Evolutionary conservation across 2,329 filamentous ascomycete species (phyloP).

Genomic region (Raffaelea arxii): DNA sequence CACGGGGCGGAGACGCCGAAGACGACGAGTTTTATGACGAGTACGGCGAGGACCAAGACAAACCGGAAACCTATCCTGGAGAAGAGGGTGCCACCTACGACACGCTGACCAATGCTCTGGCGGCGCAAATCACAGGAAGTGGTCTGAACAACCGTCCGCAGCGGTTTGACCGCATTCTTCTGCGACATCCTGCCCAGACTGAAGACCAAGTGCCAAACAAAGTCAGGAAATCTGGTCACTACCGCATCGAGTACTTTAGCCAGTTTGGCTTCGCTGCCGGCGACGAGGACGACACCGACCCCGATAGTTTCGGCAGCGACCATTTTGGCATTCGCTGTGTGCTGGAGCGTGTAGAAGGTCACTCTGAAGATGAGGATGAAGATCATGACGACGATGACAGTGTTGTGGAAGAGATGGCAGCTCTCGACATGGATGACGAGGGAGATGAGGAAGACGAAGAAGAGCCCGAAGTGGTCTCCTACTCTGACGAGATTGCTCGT

Average conservation of each 20-base stretch:
- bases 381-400: background rate
- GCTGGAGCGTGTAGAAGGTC: constrained; percentile 17
- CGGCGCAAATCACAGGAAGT: constrained; percentile 36
- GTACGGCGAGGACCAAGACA: constrained; percentile 5
- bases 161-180: constrained; percentile 54
- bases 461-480: background rate
- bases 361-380: background rate
- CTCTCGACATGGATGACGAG: background rate
- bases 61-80: constrained; percentile 37
- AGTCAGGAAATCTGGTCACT: constrained; percentile 17
- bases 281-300: constrained; percentile 5
- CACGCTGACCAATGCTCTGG: constrained; percentile 45
- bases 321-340: constrained; percentile 48
- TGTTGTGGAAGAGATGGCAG: background rate
- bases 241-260: constrained; percentile 39
- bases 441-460: background rate
- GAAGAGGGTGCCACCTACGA: constrained; percentile 59
- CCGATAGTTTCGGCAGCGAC: constrained; percentile 34
- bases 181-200: constrained; percentile 22
- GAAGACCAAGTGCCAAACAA: background rate
- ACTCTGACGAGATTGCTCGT: constrained; percentile 13
- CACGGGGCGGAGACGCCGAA: constrained; percentile 29
- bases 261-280: constrained; percentile 40
- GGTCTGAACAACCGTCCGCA: constrained; percentile 47
- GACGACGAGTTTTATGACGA: constrained; percentile 17